Percentiles rank a stretch among this genome's conserved stretches.
These are phyloP conservation scores for Phalaenopsis equestris DNA, from an alignment of 106 monocot species.

Conservation along the genomic window DNA sequence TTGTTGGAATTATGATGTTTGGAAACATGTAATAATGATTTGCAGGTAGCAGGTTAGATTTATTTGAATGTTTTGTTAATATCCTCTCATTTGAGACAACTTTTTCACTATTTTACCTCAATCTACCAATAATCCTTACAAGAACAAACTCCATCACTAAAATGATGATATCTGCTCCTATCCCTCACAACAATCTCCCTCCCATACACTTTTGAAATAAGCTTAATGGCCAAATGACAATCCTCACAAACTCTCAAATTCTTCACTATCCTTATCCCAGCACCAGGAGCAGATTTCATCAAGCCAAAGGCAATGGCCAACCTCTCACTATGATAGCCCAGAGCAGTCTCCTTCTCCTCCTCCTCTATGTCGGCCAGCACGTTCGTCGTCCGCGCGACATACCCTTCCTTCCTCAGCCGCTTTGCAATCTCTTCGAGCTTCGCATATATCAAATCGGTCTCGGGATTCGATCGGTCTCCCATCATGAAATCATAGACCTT, in stretches of 20 bases:
- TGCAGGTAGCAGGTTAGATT: too few relatives aligned
- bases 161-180: constrained; percentile 59
- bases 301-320: constrained; percentile 52
- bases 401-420: constrained; percentile 38
- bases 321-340: constrained; percentile 55
- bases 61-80: too few relatives aligned
- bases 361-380: constrained; percentile 59
- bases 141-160: constrained; percentile 40
- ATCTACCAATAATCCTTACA: constrained; percentile 57
- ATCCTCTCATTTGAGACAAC: too few relatives aligned
- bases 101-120: too few relatives aligned
- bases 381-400: constrained; percentile 23
- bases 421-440: constrained; percentile 48
- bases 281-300: constrained; percentile 30
- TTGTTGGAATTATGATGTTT: not conserved
- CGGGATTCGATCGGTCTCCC: constrained; percentile 46
- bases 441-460: constrained; percentile 33
- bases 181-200: constrained; percentile 58
- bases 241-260: constrained; percentile 64
- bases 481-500: constrained; percentile 42
- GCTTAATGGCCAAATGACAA: constrained; percentile 47
- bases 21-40: too few relatives aligned
- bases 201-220: constrained; percentile 45
- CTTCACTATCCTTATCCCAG: constrained; percentile 49
- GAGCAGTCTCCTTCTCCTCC: constrained; percentile 60